Base-by-base conservation (phyloP, 2,329 filamentous ascomycete genomes). In the Diaporthe nobilis region DNA sequence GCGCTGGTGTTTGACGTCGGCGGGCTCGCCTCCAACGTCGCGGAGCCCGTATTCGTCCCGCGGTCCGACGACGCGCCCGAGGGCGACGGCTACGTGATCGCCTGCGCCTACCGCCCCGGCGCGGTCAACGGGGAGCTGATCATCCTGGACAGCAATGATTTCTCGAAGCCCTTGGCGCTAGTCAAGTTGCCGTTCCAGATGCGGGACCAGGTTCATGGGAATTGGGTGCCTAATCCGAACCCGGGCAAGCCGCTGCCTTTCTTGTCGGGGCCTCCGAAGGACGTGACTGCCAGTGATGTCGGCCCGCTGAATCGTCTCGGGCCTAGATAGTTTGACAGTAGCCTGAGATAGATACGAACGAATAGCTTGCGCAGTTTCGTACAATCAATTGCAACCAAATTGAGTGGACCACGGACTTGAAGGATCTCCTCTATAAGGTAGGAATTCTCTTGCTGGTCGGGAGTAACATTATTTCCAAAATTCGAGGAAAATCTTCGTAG, bases 1-100 rank as follows among this genome's bases (percentile, higher is more conserved):
- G 57, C 57, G 31, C 57, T 60, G 20, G 57, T 60, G 20, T 60
- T 60, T 60, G 57, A 60, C 34, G 57, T 60, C 57, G 57, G 57
- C 34, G 34, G 57, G 4, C 31, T 39, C 4, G 31, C 9, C 5
- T 37, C 31, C 34, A 39, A 60, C 22, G 34, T 37, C 12, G 57
- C 57, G 5, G 57, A 60, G 57, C 57, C 57, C 20, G 57, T 60
- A 9, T 60, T 60, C 2, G 57, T 60, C 9, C 57, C 57, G 20
- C 57, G 57, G 34, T 60, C 57, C 1, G 20, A 60, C 3, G 31
- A 60, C 4, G 57, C 57, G 34, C 57, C 57, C 1, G 57, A 60
- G 57, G 57, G 57, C 4, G 57, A 60, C 10, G 57, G 57, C 9
- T 60, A n/a, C 5, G 57, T 60, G 34, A 60, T 60, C n/a, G 31